These are phyloP conservation scores for Tympanopsis confertula DNA, from an alignment of 2,329 filamentous ascomycete species.

Conservation along the genomic window DNA sequence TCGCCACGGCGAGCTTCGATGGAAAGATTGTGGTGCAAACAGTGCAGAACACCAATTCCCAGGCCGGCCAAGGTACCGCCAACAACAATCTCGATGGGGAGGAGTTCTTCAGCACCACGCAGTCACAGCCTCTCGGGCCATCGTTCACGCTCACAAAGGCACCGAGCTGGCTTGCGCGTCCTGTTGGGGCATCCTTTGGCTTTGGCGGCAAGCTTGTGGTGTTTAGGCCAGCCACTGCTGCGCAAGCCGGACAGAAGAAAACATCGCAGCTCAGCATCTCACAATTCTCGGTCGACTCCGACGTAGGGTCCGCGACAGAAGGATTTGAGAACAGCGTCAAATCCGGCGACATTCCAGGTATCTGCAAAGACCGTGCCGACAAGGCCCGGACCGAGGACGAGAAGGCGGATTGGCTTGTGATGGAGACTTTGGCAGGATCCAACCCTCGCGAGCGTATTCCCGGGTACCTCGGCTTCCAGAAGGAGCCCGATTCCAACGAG, in stretches of 20 bases:
- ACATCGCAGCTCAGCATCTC: constrained; percentile 74
- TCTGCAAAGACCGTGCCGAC: constrained; percentile 70
- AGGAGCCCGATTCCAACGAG: constrained; percentile 26
- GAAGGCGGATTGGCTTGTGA: constrained; percentile 90
- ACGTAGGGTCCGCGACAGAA: constrained; percentile 72
- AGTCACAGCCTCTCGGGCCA: constrained; percentile 78
- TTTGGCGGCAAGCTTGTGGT: constrained; percentile 88
- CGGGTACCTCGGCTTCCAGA: constrained; percentile 72
- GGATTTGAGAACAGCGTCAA: constrained; percentile 76
- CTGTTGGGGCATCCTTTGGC: constrained; percentile 78
- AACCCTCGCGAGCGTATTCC: constrained; percentile 79
- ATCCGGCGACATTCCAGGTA: constrained; percentile 62
- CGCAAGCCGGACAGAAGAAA: constrained; percentile 40
- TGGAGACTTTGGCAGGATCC: constrained; percentile 74
- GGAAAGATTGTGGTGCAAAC: constrained; percentile 92
- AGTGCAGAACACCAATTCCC: constrained; percentile 80
- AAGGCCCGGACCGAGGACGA: constrained; percentile 76
- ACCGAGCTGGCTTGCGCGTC: constrained; percentile 81
- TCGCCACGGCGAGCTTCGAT: constrained; percentile 95
- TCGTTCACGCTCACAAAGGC: constrained; percentile 79
- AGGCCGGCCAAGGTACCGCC: constrained; percentile 53
- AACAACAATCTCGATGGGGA: constrained; percentile 72
- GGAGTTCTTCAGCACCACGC: constrained; percentile 91
- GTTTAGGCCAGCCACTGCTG: constrained; percentile 47
- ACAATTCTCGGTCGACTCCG: constrained; percentile 77